phyloP scores from a whole-genome alignment of 2,329 filamentous ascomycete genomes.

The Bimuria novae-zelandiae region DNA sequence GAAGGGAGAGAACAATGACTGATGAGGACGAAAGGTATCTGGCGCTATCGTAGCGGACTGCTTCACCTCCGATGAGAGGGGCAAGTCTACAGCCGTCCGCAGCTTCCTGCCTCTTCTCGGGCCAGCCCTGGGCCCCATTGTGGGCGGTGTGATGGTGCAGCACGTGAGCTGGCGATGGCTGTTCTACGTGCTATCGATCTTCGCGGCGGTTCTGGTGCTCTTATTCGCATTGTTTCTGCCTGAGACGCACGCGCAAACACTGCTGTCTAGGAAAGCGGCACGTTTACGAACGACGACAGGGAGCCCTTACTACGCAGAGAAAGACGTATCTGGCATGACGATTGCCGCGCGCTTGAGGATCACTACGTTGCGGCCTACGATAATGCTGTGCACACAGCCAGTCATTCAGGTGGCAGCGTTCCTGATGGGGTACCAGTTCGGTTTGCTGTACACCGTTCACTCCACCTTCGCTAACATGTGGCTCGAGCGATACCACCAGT shows the following conservation, averaged over 20 bases:
- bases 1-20: no score
- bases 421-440: slow-evolving; percentile 49
- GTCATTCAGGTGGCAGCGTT: slow-evolving; percentile 52
- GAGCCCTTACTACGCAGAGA: slow-evolving; percentile 26
- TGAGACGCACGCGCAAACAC: slow-evolving; percentile 52
- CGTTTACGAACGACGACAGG: slow-evolving; percentile 50
- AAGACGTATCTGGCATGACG: slow-evolving; percentile 6
- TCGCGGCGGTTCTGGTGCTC: slow-evolving; percentile 17
- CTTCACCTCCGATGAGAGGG: slow-evolving; percentile 20
- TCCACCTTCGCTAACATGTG: slow-evolving; percentile 28
- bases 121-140: slow-evolving; percentile 25
- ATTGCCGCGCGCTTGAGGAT: slow-evolving; percentile 11
- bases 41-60: slow-evolving; percentile 20
- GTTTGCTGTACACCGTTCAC: slow-evolving; percentile 33
- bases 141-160: slow-evolving; percentile 26
- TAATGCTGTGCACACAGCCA: slow-evolving; percentile 58
- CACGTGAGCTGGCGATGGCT: slow-evolving; percentile 25
- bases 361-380: slow-evolving; percentile 55
- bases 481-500: slow-evolving; percentile 20
- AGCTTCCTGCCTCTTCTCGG: slow-evolving; percentile 24
- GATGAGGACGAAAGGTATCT: slow-evolving; percentile 18
- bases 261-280: slow-evolving; percentile 50
- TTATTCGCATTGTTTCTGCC: slow-evolving; percentile 43
- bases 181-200: slow-evolving; percentile 25
- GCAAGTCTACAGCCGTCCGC: slow-evolving; percentile 22